Conservation (phyloP, 2,329 filamentous ascomycete species). For the Colletotrichum sp. region DNA sequence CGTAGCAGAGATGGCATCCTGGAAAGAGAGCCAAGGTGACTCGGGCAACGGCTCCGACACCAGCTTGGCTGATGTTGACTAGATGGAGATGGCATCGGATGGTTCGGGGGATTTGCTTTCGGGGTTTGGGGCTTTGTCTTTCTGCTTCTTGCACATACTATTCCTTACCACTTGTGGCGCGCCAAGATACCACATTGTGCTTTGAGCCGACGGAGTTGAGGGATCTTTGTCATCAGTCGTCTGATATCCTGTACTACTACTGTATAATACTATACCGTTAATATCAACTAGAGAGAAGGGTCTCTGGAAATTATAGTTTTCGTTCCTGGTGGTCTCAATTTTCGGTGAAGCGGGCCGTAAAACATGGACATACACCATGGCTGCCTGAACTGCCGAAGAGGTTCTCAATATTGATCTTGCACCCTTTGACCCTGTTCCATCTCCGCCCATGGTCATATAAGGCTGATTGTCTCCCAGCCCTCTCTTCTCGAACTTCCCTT, state of each 20-base stretch:
- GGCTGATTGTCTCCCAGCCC: not conserved
- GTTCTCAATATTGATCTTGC: not conserved
- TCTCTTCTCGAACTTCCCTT: not conserved
- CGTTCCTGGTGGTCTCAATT: not conserved
- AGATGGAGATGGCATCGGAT: not conserved
- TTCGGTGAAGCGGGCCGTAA: not conserved
- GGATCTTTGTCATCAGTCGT: constrained; percentile 1
- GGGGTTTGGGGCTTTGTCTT: not conserved
- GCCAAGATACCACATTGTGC: not conserved
- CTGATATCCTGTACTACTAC: constrained; percentile 20
- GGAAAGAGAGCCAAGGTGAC: constrained; percentile 52
- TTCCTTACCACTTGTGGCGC: not conserved
- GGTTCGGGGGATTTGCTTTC: not conserved
- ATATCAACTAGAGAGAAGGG: not conserved
- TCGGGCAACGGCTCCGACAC: constrained; percentile 29
- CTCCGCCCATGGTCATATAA: not conserved
- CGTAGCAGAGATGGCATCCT: constrained; percentile 61
- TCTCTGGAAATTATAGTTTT: not conserved
- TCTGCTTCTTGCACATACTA: constrained; percentile 18
- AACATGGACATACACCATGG: not conserved
- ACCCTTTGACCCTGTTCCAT: not conserved
- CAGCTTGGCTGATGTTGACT: constrained; percentile 33
- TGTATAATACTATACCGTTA: constrained; percentile 13
- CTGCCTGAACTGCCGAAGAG: not conserved
- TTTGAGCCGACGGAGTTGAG: constrained; percentile 5